These are phyloP conservation scores for Cardamine occulta DNA, from an alignment of 345 rosid genomes.

Conservation along the genomic window DNA sequence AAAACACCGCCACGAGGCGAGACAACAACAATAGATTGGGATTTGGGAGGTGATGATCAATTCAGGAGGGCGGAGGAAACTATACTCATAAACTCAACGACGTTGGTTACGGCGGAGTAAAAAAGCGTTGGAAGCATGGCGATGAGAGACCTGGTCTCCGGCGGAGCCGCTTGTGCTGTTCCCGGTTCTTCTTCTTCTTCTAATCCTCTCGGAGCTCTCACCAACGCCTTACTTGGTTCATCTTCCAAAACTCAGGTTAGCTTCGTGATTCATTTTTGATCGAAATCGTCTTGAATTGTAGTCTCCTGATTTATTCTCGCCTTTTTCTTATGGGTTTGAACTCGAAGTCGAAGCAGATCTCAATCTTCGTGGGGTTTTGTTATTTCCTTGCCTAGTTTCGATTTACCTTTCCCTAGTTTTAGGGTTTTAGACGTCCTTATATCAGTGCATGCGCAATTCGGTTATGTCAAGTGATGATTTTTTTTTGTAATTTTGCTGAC, in stretches of 20 bases:
- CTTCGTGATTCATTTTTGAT: neutral
- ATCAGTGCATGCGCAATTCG: neutral
- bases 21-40: constrained; percentile 35
- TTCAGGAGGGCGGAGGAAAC: constrained; percentile 7
- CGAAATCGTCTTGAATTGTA: neutral
- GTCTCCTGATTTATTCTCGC: constrained; percentile 10
- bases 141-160: constrained; percentile 92
- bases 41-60: constrained; percentile 34
- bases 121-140: constrained; percentile 56
- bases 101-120: constrained; percentile 22
- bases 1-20: constrained; percentile 37
- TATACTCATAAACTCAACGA: neutral
- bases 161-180: constrained; percentile 95
- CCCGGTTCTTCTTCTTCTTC: constrained; percentile 93
- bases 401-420: neutral
- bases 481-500: neutral
- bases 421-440: neutral
- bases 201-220: constrained; percentile 90
- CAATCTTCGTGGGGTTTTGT: neutral
- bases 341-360: constrained; percentile 8
- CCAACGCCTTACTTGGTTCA: constrained; percentile 88
- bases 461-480: neutral
- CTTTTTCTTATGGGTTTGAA: neutral
- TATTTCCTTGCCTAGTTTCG: neutral
- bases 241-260: constrained; percentile 90